A percentile compares a stretch with the other conserved stretches of the same genome.
Evolutionary conservation across 805 yeast species (phyloP).

Genomic region (Ogataea zsoltii): DNA sequence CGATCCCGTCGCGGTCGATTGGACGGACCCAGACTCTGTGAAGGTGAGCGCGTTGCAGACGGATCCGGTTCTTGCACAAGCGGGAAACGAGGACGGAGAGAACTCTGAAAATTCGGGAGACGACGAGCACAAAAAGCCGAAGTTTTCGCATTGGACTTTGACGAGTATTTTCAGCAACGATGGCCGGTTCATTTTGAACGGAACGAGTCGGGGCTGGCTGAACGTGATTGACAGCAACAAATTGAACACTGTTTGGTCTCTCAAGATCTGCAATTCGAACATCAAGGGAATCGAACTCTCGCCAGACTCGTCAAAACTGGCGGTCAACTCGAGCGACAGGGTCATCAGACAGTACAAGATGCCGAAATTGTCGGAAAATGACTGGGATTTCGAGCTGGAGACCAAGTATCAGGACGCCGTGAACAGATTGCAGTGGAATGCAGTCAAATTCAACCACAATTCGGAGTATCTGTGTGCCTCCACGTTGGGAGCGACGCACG

Average conservation of each 20-base stretch:
- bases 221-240: conserved; percentile 43
- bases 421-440: conserved; percentile 85
- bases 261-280: conserved; percentile 63
- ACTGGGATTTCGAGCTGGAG: conserved; percentile 56
- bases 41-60: conserved; percentile 15
- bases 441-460: conserved; percentile 69
- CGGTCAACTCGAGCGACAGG: conserved; percentile 76
- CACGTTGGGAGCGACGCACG: conserved; percentile 85
- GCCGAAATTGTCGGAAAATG: conserved; percentile 30
- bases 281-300: conserved; percentile 68
- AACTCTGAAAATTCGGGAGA: conserved; percentile 27
- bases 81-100: conserved; percentile 15
- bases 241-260: conserved; percentile 38
- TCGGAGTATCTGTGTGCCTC: conserved; percentile 88
- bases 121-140: neutral
- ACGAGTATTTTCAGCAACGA: conserved; percentile 51
- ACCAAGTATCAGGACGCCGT: conserved; percentile 90
- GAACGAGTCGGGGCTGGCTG: conserved; percentile 80
- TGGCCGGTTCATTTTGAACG: conserved; percentile 63
- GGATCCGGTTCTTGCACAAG: conserved; percentile 20
- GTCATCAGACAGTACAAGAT: conserved; percentile 63
- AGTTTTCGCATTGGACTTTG: conserved; percentile 43
- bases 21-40: conserved; percentile 25
- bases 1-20: conserved; percentile 52
- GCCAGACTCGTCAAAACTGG: conserved; percentile 59